A percentile compares a stretch with the other conserved stretches of the same genome.
These are phyloP conservation scores for Saccharomycopsis phalli DNA, from an alignment of 1,139 yeast species.

Conservation along the genomic window DNA sequence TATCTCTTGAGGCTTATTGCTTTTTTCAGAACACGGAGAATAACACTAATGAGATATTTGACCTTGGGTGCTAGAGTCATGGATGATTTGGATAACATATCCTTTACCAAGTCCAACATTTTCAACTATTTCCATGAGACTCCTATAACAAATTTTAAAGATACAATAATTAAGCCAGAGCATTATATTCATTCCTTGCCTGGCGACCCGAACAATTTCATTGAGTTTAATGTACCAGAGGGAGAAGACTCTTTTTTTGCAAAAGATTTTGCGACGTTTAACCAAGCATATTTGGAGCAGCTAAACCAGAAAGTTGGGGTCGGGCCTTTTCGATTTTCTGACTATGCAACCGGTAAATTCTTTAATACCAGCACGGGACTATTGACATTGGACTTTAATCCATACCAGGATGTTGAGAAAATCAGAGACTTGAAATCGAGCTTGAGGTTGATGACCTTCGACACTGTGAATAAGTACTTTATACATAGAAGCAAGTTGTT, in stretches of 20 bases:
- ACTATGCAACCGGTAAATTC: neutral
- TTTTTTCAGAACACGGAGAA: slow-evolving; percentile 12
- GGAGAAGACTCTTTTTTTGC: slow-evolving; percentile 3
- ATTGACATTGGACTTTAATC: slow-evolving; percentile 14
- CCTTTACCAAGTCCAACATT: neutral
- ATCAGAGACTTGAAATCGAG: neutral
- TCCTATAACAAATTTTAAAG: slow-evolving; percentile 13
- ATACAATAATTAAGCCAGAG: slow-evolving; percentile 16
- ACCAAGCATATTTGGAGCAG: neutral
- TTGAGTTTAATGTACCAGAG: slow-evolving; percentile 3
- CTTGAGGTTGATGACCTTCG: neutral
- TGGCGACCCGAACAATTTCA: neutral
- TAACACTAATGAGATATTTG: slow-evolving; percentile 9
- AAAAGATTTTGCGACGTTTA: slow-evolving; percentile 2
- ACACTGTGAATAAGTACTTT: neutral
- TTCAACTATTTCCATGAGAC: slow-evolving; percentile 6
- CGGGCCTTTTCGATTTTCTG: neutral
- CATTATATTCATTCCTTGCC: slow-evolving; percentile 9
- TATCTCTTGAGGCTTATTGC: slow-evolving; percentile 13
- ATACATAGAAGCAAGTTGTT: neutral
- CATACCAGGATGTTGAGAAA: slow-evolving; percentile 3
- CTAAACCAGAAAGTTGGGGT: slow-evolving; percentile 1
- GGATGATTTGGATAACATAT: neutral
- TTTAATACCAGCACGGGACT: slow-evolving; percentile 6
- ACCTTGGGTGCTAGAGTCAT: slow-evolving; percentile 11